Evolutionary conservation across 2,329 filamentous ascomycete species (phyloP).

Genomic region (Magnaporthales sp.): DNA sequence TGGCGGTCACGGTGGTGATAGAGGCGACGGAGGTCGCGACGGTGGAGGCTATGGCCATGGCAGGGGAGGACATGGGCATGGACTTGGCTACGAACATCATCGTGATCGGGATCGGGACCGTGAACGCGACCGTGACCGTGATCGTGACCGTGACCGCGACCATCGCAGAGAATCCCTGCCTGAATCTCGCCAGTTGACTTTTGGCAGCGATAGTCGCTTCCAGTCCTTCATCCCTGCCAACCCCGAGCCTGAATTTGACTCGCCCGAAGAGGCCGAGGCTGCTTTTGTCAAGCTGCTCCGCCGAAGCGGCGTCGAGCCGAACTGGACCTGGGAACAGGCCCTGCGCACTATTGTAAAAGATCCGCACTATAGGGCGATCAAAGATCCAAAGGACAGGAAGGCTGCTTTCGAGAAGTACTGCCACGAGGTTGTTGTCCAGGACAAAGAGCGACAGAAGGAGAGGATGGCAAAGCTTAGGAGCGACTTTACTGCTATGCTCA

Average conservation of each 20-base stretch:
- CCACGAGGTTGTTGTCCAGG: constrained; percentile 78
- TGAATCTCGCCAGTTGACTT: constrained; percentile 50
- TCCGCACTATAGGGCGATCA: constrained; percentile 84
- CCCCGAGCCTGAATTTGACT: constrained; percentile 70
- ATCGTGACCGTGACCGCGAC: constrained; percentile 21
- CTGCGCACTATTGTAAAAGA: constrained; percentile 83
- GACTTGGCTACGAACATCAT: constrained; percentile 9
- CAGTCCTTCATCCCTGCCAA: constrained; percentile 53
- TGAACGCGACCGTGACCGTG: constrained; percentile 25
- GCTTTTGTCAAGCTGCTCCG: constrained; percentile 88
- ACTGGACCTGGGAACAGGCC: constrained; percentile 89
- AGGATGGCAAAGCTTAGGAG: constrained; percentile 82
- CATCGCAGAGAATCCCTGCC: constrained; percentile 28
- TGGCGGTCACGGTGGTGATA: constrained; percentile 1
- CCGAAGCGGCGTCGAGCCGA: constrained; percentile 75
- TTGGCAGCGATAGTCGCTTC: constrained; percentile 46
- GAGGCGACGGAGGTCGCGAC: background rate
- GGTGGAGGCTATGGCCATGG: constrained; percentile 24
- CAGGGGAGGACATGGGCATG: constrained; percentile 16
- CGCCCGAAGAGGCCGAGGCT: constrained; percentile 79
- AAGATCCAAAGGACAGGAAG: constrained; percentile 85
- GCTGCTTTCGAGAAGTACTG: constrained; percentile 93
- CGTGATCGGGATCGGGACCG: constrained; percentile 20
- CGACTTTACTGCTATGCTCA: constrained; percentile 94
- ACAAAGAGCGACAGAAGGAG: constrained; percentile 92